A percentile compares a stretch with the other conserved stretches of the same genome.
These are phyloP conservation scores for Pythium dissimile DNA, from an alignment of 352 stramenopile species.

Conservation along the genomic window DNA sequence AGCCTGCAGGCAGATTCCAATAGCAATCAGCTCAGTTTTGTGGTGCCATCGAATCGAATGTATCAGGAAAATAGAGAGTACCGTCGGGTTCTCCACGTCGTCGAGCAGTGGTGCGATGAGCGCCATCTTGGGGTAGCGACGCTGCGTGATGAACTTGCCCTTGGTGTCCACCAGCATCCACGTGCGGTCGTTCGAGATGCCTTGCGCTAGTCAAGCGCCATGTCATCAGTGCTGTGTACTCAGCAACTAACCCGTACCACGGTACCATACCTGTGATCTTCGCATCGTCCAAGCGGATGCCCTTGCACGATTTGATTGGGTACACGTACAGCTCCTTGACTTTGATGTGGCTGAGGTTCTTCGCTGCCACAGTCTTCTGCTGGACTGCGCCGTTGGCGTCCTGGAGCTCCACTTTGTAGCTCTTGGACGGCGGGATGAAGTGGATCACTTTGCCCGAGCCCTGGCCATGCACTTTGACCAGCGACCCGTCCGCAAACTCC, in stretches of 20 bases:
- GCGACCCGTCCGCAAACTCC: constrained; percentile 16
- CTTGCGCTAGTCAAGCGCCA: constrained; percentile 27
- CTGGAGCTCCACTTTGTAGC: constrained; percentile 53
- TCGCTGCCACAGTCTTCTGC: constrained; percentile 14
- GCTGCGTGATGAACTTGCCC: constrained; percentile 68
- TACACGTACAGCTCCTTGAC: constrained; percentile 64
- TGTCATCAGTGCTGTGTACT: not conserved
- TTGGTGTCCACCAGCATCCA: constrained; percentile 76
- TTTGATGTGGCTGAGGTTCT: constrained; percentile 18
- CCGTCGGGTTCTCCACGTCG: constrained; percentile 38
- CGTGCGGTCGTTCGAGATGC: constrained; percentile 63
- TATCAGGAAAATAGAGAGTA: constrained; percentile 6
- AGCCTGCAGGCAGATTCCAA: constrained; percentile 13
- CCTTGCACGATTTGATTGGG: constrained; percentile 81
- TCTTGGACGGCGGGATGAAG: constrained; percentile 81
- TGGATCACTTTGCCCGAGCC: constrained; percentile 29
- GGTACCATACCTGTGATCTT: constrained; percentile 32
- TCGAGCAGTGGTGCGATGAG: constrained; percentile 55
- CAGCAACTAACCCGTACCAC: not conserved
- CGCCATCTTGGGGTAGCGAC: constrained; percentile 61
- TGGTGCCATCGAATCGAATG: no score
- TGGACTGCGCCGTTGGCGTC: constrained; percentile 26
- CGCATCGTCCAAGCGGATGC: constrained; percentile 41
- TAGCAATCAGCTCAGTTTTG: not conserved
- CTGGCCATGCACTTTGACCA: constrained; percentile 16